These are phyloP conservation scores for Zymoseptoria passerinii DNA, from an alignment of 2,329 filamentous ascomycete species.

Conservation along the genomic window DNA sequence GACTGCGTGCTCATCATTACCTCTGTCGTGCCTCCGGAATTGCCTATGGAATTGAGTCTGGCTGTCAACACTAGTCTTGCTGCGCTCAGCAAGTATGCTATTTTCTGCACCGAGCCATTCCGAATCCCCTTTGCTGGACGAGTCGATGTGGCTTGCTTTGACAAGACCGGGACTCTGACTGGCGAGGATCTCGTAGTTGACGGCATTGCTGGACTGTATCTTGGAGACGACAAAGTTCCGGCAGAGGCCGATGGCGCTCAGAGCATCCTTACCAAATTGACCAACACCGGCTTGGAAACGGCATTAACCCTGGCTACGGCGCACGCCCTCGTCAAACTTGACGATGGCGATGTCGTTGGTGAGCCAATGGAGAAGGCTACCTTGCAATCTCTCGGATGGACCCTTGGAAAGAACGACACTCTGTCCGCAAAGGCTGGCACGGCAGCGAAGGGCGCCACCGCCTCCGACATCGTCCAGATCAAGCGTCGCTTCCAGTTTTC, in stretches of 20 bases:
- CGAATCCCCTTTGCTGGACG: constrained; percentile 93
- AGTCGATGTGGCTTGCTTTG: constrained; percentile 93
- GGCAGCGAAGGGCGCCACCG: constrained; percentile 32
- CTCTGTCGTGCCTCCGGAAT: constrained; percentile 93
- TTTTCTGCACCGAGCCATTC: constrained; percentile 98
- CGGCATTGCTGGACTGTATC: constrained; percentile 80
- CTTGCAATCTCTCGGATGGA: constrained; percentile 80
- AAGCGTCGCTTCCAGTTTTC: constrained; percentile 98
- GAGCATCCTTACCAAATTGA: constrained; percentile 64
- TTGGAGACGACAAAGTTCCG: constrained; percentile 59
- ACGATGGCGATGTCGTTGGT: constrained; percentile 93
- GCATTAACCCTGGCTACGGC: constrained; percentile 90
- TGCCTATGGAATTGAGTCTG: constrained; percentile 95
- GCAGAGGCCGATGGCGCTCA: constrained; percentile 71
- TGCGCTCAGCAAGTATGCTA: constrained; percentile 87
- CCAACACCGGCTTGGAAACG: constrained; percentile 66
- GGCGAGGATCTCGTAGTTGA: constrained; percentile 96
- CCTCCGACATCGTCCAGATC: constrained; percentile 74
- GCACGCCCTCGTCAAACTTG: constrained; percentile 89
- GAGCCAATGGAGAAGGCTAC: constrained; percentile 99
- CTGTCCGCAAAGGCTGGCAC: constrained; percentile 60
- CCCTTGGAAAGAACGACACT: constrained; percentile 78
- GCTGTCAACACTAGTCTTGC: constrained; percentile 97
- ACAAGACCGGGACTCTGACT: constrained; percentile 95
- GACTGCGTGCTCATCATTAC: constrained; percentile 98